These are phyloP conservation scores for Kuraishia capsulata DNA, from an alignment of 805 yeast species.

Conservation along the genomic window DNA sequence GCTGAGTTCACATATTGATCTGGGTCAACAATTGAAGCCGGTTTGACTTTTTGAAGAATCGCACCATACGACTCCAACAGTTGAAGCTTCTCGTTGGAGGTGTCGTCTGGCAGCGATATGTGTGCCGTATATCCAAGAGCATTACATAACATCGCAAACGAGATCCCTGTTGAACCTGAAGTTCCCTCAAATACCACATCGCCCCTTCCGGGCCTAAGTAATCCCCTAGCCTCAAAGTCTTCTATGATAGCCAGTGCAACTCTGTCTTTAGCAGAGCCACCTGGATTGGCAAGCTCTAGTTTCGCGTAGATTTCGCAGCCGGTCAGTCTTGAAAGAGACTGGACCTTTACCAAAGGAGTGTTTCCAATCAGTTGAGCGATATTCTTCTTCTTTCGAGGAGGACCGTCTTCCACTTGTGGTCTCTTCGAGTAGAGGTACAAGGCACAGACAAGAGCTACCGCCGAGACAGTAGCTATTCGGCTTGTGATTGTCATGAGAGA, in stretches of 20 bases:
- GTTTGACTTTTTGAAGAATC: conserved; percentile 72
- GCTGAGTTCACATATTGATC: conserved; percentile 90
- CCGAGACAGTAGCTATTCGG: too few relatives aligned
- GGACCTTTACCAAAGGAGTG: conserved; percentile 74
- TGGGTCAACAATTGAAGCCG: conserved; percentile 93
- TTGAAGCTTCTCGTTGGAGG: conserved; percentile 73
- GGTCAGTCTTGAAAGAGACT: conserved; percentile 60
- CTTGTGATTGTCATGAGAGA: too few relatives aligned
- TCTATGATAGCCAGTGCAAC: conserved; percentile 81
- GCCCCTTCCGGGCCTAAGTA: conserved; percentile 47
- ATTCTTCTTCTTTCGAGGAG: background rate
- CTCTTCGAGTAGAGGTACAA: background rate
- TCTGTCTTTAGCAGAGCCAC: conserved; percentile 92
- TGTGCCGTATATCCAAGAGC: conserved; percentile 85
- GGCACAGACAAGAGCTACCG: background rate
- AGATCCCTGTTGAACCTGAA: conserved; percentile 93
- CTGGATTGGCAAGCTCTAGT: conserved; percentile 80
- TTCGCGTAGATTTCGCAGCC: conserved; percentile 85
- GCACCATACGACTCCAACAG: conserved; percentile 75
- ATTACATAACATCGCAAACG: conserved; percentile 83
- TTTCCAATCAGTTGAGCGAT: conserved; percentile 66
- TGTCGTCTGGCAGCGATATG: conserved; percentile 92
- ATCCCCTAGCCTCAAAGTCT: conserved; percentile 53
- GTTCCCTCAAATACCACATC: conserved; percentile 91
- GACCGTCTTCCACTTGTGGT: background rate